Evolutionary conservation across 2,329 filamentous ascomycete species (phyloP), one percentile per base, ranked within the genome.

Genomic region (Parascedosporium putredinis): DNA sequence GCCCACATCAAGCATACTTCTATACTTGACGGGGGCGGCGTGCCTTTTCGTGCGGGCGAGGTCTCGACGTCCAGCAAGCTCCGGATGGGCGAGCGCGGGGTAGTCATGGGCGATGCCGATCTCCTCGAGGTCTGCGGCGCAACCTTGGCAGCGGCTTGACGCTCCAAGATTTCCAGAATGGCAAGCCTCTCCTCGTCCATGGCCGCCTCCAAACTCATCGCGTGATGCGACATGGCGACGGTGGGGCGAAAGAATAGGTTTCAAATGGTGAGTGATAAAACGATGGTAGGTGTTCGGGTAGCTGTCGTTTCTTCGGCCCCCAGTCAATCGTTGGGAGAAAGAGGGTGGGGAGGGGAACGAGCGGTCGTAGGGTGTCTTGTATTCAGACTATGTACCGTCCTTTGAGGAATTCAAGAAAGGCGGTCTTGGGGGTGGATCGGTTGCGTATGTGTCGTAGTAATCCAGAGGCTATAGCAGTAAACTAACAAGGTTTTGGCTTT

Each of bases 121-220:
- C 74, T 69, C 40, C 53, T 65, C 42, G 56, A 63, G 54, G 59
- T 54, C 51, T 66, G 59, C 31, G 63, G 62, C 36, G 49, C 45
- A 44, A 63, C 56, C 58, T 59, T 53, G 60, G 54, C 50, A 61
- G 55, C 34, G 36, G 49, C 53, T 47, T 67, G 69, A 42, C 74
- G 75, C 62, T 85, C 81, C 38, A 88, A 71, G 53, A 88, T 69
- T 45, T 80, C 81, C 56, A 88, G 71, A 34, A 89, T 81, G 66
- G 88, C 84, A 54, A 75, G 73, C 54, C 84, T 78, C 71, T 91
- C 86, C 70, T 88, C 83, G 61, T 89, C 86, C 55, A 89, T 73
- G 56, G 83, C 79, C 45, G 83, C 78, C 67, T 88, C 86, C 60
- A 90, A 78, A 60, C 84, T 88, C 83, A 88, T 88, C 18, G 71